These are phyloP conservation scores for Yamadazyma phyllophila DNA, from an alignment of 805 yeast species.

Conservation along the genomic window DNA sequence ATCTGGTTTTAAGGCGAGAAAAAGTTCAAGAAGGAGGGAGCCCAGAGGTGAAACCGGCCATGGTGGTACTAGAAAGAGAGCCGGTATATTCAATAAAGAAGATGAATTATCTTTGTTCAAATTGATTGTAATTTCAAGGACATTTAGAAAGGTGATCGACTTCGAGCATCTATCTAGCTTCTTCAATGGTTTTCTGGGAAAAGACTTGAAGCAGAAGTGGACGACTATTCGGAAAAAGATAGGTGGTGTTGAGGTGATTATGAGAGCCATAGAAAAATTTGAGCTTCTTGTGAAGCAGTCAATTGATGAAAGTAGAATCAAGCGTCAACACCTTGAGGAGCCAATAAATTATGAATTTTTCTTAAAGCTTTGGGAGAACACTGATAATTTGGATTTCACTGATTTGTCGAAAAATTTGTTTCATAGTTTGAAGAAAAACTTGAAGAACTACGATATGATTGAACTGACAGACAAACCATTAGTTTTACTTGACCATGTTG, in stretches of 20 bases:
- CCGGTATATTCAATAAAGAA: conserved; percentile 31
- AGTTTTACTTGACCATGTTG: conserved; percentile 42
- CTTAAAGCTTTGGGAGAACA: conserved; percentile 63
- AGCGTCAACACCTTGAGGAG: conserved; percentile 47
- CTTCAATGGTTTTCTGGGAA: conserved; percentile 43
- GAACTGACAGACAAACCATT: conserved; percentile 11
- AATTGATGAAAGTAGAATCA: conserved; percentile 53
- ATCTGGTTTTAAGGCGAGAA: conserved; percentile 10
- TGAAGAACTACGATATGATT: conserved; percentile 35
- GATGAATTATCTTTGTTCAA: conserved; percentile 59
- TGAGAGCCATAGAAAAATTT: conserved; percentile 61
- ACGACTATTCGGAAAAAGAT: conserved; percentile 54
- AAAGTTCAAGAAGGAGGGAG: conserved; percentile 5
- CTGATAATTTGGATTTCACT: conserved; percentile 37
- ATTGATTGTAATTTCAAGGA: conserved; percentile 64
- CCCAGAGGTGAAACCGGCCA: conserved; percentile 1
- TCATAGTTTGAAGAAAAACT: conserved; percentile 46
- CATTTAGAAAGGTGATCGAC: conserved; percentile 58
- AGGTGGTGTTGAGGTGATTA: conserved; percentile 51
- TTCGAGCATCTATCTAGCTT: conserved; percentile 60
- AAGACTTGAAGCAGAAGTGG: conserved; percentile 64
- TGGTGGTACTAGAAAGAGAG: conserved; percentile 6
- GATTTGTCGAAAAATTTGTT: conserved; percentile 34
- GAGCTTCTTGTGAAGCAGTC: conserved; percentile 60
- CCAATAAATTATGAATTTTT: conserved; percentile 49